Base-by-base conservation (phyloP, 805 yeast genomes). In the Spencermartinsiella europaea region DNA sequence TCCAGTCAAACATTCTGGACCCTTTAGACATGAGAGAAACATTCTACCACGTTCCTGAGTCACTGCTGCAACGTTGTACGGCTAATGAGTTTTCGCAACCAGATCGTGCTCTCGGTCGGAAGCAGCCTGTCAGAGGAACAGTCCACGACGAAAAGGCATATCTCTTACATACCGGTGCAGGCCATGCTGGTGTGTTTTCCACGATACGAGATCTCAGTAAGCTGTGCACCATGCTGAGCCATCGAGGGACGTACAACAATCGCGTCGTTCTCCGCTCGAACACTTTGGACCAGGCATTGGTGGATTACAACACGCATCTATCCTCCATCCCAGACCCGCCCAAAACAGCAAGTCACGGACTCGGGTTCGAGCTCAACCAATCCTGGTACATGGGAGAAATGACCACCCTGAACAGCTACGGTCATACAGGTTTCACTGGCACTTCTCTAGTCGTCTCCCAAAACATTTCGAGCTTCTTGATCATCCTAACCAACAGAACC, bases 391-490 rank as follows among this genome's bases (percentile, higher is more conserved):
- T 43, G 35, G 54, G 54, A 4, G 33, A 42, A 7, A 44, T 51
- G 49, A 38, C 17, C 16, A 47, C 38, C n/a, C 15, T 33, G 15
- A 19, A 36, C 5, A 21, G 49, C 22, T 44, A 40, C 20, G 54
- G 54, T 5, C 54, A 51, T 40, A 51, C 54, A 4, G 54, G 54
- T 14, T 51, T 48, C 42, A 51, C 54, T 17, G 54, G 54, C 21
- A 51, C 54, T 8, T 38, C 54, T 4, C 14, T 51, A 37, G 54
- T 43, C 12, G 38, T 51, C 17, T 41, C 48, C 22, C 41, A 38
- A 17, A 19, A 15, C 12, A 38, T 27, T 17, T 25, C 47, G 14
- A 22, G 50, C 2, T 50, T 44, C 31, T 41, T 50, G 19, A 19
- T 50, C 17, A 21, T 47, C 21, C 40, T 50, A 20, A 34, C 53